phyloP scores from a whole-genome alignment of 257 asterid genomes.

The Solanum phureja region DNA sequence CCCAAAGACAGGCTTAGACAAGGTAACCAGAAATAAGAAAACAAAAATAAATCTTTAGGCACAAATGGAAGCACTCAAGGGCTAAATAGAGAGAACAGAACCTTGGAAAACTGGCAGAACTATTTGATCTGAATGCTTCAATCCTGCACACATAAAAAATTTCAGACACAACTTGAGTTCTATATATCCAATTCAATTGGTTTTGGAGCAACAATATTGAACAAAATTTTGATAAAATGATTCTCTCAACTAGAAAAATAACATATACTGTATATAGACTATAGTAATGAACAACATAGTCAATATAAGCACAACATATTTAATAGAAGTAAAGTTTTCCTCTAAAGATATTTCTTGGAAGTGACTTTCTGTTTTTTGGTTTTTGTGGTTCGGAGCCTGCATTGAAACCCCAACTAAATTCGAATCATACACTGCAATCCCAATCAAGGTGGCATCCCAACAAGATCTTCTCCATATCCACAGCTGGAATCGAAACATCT shows the following conservation, averaged over 20 bases:
- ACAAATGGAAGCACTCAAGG: neutral
- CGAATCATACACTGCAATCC: accelerated
- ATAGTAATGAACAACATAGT: neutral
- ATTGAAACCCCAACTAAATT: neutral
- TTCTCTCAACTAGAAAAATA: neutral
- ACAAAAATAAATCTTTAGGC: neutral
- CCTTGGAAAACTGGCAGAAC: neutral
- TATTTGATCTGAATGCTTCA: neutral
- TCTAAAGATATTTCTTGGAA: neutral
- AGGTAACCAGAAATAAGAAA: neutral
- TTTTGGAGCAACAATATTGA: neutral
- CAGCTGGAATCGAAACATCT: neutral
- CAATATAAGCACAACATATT: neutral
- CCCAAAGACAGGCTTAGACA: neutral
- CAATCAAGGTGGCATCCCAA: accelerated
- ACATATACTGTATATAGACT: neutral
- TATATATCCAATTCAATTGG: neutral
- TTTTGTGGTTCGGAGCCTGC: accelerated
- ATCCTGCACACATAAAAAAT: neutral
- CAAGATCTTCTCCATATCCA: neutral
- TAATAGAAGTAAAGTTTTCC: neutral
- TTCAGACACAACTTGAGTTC: neutral
- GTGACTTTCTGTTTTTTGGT: neutral
- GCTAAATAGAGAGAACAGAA: neutral
- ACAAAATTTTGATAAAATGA: too few relatives aligned